Base-by-base conservation (phyloP, 1,284 basidiomycete genomes). In the Sanghuangporus sanghuang region DNA sequence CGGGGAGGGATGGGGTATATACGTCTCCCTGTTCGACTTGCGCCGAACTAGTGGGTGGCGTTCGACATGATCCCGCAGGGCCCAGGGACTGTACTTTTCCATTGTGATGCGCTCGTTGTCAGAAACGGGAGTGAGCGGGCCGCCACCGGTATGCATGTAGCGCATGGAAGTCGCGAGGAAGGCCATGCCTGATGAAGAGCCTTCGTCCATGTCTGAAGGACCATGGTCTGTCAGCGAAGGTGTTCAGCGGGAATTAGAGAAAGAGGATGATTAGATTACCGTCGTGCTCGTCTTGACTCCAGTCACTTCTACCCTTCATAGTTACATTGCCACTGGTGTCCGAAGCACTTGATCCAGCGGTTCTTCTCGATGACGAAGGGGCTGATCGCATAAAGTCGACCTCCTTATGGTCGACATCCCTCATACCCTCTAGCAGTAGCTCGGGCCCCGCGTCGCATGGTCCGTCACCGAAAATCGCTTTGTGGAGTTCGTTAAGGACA, bases 91-190 rank as follows among this genome's bases (percentile, higher is more conserved):
- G 36, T 63, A 63, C 48, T 66, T 66, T 42, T 62, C 60, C 64
- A 65, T 55, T 7, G 56, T n/a, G n/a, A 59, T 36, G 18, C 64
- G 55, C 40, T 65, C 60, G 42, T 55, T 54, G 23, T 65, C 64
- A 27, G 64, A 65, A 12, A 59, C 49, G 32, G 64, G 64, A 16
- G 64, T 56, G 7, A 66, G 57, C n/a, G 65, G 56, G 6, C 60
- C 55, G n/a, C 58, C 52, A 7, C 65, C 48, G 18, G 61, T 62
- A 35, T 65, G 61, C 61, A 66, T 63, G 38, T 66, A 63, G 12
- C 62, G 62, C 35, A 66, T 60, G 7, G 65, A 66, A 18, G 65
- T 66, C 14, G 65, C 65, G 35, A 66, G 65, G 40, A 66, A 66
- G 52, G 65, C 62, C 44, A 63, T 59, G 27, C 65, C 65, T 27